These are phyloP conservation scores for Kickxella alabastrina DNA, from an alignment of 192 early-diverging fungal genomes.

Conservation along the genomic window DNA sequence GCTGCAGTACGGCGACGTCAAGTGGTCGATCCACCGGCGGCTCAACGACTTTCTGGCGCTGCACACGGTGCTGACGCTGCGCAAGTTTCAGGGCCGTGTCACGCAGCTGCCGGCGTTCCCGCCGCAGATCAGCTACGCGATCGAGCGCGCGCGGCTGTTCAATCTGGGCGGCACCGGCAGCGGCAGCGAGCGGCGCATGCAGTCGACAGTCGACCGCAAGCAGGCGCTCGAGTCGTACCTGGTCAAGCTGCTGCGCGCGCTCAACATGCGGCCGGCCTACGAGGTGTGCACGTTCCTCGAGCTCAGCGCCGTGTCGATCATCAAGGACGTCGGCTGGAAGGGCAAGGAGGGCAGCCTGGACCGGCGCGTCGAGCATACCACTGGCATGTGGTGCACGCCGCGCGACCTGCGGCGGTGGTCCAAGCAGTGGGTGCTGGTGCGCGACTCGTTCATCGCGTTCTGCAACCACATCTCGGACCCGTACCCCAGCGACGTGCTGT, in stretches of 20 bases:
- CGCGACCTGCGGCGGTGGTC: constrained; percentile 56
- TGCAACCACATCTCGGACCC: constrained; percentile 51
- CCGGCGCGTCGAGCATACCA: constrained; percentile 57
- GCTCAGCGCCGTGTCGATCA: constrained; percentile 66
- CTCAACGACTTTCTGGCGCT: constrained; percentile 66
- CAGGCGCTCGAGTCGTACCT: constrained; percentile 63
- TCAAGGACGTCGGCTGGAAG: constrained; percentile 79
- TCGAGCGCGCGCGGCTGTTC: constrained; percentile 33
- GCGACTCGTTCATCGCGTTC: constrained; percentile 63
- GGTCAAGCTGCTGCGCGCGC: constrained; percentile 53
- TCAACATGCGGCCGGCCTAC: constrained; percentile 61
- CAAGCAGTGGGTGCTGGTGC: constrained; percentile 67
- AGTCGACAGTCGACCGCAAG: constrained; percentile 50
- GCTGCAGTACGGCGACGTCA: constrained; percentile 71
- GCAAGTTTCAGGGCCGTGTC: constrained; percentile 49
- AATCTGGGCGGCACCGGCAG: constrained; percentile 26
- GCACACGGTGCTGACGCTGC: constrained; percentile 57
- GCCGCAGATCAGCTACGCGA: constrained; percentile 41
- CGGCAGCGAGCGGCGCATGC: constrained; percentile 19
- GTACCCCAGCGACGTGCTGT: constrained; percentile 50
- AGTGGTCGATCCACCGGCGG: constrained; percentile 68
- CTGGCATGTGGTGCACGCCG: constrained; percentile 46
- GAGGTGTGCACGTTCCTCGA: constrained; percentile 77
- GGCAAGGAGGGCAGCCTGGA: constrained; percentile 76
- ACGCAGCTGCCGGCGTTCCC: constrained; percentile 43